Conservation (phyloP, 2,329 filamentous ascomycete genomes). For the Cadophora luteo-olivacea region DNA sequence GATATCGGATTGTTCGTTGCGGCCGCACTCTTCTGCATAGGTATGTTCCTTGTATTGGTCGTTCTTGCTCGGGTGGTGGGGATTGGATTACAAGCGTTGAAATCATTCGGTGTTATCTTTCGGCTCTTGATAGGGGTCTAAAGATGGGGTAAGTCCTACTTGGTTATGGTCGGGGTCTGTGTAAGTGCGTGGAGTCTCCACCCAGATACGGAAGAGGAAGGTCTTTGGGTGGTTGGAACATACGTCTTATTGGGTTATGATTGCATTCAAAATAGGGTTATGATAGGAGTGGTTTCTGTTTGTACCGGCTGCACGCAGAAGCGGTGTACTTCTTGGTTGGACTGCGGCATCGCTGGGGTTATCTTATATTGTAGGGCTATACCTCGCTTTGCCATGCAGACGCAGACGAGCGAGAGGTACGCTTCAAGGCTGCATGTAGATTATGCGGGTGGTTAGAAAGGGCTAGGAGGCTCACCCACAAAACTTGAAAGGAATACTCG, state of each 20-base stretch:
- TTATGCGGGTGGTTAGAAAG: slow-evolving; percentile 25
- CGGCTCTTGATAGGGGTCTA: slow-evolving; percentile 22
- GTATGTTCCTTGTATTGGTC: slow-evolving; percentile 36
- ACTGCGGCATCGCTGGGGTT: not conserved
- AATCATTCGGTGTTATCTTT: slow-evolving; percentile 15
- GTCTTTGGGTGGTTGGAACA: not conserved
- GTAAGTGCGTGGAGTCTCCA: not conserved
- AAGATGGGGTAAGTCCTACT: slow-evolving; percentile 1
- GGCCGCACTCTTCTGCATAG: slow-evolving; percentile 42
- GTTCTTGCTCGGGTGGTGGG: slow-evolving; percentile 22
- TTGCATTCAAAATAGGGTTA: not conserved
- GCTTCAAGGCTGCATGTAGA: slow-evolving; percentile 19
- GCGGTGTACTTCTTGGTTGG: slow-evolving; percentile 4
- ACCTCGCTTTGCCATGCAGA: not conserved
- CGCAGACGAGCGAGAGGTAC: slow-evolving; percentile 4
- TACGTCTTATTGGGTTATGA: slow-evolving; percentile 3
- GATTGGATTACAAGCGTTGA: slow-evolving; percentile 21
- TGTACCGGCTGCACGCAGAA: not conserved
- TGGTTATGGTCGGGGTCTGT: not conserved
- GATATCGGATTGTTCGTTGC: slow-evolving; percentile 41
- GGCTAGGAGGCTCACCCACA: not conserved
- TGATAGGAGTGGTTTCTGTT: not conserved
- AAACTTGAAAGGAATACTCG: not conserved
- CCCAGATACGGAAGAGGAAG: not conserved
- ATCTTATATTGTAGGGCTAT: not conserved